Conservation (phyloP, 495 filamentous ascomycete species). For the Penicillium turbatum region DNA sequence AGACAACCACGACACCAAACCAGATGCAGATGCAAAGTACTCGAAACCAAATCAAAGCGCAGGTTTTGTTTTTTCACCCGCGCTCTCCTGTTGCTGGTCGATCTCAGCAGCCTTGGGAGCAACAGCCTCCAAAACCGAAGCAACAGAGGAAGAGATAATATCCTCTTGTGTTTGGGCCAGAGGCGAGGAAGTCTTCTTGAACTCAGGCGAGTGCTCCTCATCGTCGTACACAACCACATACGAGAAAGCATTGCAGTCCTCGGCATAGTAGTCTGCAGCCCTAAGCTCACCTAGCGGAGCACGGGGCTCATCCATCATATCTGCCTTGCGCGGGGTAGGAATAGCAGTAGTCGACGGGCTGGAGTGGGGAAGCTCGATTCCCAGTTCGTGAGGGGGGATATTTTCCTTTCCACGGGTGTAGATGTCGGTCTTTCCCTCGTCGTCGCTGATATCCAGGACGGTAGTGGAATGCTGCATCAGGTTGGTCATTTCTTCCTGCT, state of each 20-base stretch:
- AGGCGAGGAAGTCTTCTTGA: conserved; percentile 19
- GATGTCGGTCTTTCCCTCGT: conserved; percentile 42
- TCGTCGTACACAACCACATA: conserved; percentile 56
- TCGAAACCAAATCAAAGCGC: not conserved
- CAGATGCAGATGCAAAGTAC: conserved; percentile 20
- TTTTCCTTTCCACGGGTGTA: conserved; percentile 83
- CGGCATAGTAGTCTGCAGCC: conserved; percentile 67
- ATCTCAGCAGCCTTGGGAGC: conserved; percentile 46
- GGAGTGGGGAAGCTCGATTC: conserved; percentile 29
- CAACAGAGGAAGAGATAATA: conserved; percentile 24
- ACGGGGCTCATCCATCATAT: conserved; percentile 54
- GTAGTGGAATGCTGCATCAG: conserved; percentile 85
- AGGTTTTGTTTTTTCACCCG: not conserved
- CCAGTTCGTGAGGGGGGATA: conserved; percentile 53
- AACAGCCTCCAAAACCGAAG: conserved; percentile 28
- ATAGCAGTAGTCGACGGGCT: conserved; percentile 14
- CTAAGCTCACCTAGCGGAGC: conserved; percentile 66
- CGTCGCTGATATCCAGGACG: conserved; percentile 74
- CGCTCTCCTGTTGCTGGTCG: not conserved
- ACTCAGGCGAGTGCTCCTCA: conserved; percentile 29
- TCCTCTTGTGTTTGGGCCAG: conserved; percentile 5
- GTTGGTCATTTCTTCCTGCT: conserved; percentile 83
- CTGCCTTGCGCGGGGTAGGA: conserved; percentile 29
- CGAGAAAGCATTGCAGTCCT: conserved; percentile 59
- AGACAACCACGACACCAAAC: conserved; percentile 14